Evolutionary conservation across 768 basidiomycete species (phyloP), one percentile per base, ranked within the genome.

Genomic region (Mycena latifolia): DNA sequence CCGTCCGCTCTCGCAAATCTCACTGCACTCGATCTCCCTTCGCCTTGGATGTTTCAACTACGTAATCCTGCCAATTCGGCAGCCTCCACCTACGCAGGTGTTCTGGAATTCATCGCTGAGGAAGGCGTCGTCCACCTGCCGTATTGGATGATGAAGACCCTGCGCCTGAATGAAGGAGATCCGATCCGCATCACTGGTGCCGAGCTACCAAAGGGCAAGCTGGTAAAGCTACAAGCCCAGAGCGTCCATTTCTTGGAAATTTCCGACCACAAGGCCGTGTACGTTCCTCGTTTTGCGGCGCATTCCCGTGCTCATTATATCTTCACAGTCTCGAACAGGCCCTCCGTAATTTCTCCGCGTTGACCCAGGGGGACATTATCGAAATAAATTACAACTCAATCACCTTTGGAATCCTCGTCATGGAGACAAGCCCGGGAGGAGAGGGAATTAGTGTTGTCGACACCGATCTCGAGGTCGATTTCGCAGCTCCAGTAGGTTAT

Each of bases 141-240:
- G 0, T 92, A 95, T 71, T 99, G 98, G 98, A 97, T 99, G 94
- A 99, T 99, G 97, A 96, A 93, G 81, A 96, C 95, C 6, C 82
- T 99, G 22, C 88, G 94, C 28, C 80, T 99, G 28, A 91, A 90
- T 60, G 98, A 99, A 79, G 98, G 98, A 15, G 98, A 99, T 80
- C 89, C 95, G 14, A 93, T 99, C 65, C 90, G 96, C 47, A 90
- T 99, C 56, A 96, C 92, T 7, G 96, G 97, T 10, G 85, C 92
- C 2, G 89, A 92, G 65, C 85, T 98, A 18, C 89, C 89, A 0
- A 99, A 99, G 78, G 98, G 97, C 67, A 95, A 96, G 79, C 84
- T 96, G 56, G 93, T 99, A 75, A 99, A 99, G 79, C 83, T 99
- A 50, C 98, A 99, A 79, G 93, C 98, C 8, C 98, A 99, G 76